Percentiles rank a stretch among this genome's conserved stretches.
Evolutionary conservation across 1,284 basidiomycete species (phyloP).

Genomic region (Tilletia horrida): DNA sequence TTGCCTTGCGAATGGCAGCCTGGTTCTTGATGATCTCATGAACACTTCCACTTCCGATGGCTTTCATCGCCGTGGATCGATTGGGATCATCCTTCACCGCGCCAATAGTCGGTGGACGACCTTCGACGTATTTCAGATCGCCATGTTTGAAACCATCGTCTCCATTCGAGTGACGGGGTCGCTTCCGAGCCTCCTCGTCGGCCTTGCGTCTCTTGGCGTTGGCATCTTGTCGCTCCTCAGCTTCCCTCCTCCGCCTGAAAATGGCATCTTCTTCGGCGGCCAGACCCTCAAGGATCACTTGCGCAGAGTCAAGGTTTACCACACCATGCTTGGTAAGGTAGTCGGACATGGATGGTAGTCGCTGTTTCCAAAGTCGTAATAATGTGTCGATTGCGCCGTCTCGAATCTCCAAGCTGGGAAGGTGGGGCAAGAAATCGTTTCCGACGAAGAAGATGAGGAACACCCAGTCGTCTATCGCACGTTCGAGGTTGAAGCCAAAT

Average conservation of each 20-base stretch:
- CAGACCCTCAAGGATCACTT: slow-evolving; percentile 91
- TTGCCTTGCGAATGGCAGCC: slow-evolving; percentile 69
- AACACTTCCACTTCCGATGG: slow-evolving; percentile 39
- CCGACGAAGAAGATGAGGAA: slow-evolving; percentile 99
- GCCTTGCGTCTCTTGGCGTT: slow-evolving; percentile 61
- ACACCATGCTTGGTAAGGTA: slow-evolving; percentile 92
- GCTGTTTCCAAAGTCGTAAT: slow-evolving; percentile 89
- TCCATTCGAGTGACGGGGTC: background rate
- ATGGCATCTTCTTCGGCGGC: slow-evolving; percentile 91
- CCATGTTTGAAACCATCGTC: slow-evolving; percentile 27
- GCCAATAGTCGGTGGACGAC: slow-evolving; percentile 27
- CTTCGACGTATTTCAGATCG: slow-evolving; percentile 30
- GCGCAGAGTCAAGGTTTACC: slow-evolving; percentile 78
- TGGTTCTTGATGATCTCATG: slow-evolving; percentile 42
- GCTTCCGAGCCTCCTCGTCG: slow-evolving; percentile 5
- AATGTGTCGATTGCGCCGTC: slow-evolving; percentile 98
- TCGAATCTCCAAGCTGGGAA: slow-evolving; percentile 95
- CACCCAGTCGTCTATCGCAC: slow-evolving; percentile 99
- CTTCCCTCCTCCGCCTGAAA: slow-evolving; percentile 82
- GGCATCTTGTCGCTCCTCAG: slow-evolving; percentile 86
- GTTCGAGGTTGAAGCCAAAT: slow-evolving; percentile 91
- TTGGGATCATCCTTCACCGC: slow-evolving; percentile 22
- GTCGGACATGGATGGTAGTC: slow-evolving; percentile 89
- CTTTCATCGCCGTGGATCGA: slow-evolving; percentile 14
- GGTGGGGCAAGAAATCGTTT: slow-evolving; percentile 98